Conservation (phyloP, 768 basidiomycete species). For the Mycena maculata region DNA sequence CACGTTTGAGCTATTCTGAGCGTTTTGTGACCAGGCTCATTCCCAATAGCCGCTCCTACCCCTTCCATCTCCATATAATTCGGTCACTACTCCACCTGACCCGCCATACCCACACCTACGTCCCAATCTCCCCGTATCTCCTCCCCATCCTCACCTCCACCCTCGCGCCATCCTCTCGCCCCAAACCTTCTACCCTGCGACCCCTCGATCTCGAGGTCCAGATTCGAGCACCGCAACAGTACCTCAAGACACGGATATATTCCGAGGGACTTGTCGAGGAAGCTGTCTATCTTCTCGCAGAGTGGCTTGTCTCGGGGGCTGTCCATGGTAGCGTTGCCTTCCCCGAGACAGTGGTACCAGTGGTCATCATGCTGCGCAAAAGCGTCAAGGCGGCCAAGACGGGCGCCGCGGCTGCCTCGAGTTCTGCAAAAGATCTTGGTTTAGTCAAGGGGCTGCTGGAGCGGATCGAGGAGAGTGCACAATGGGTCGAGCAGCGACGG, state of each 20-base stretch:
- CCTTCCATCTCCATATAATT: slow-evolving; percentile 92
- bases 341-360: slow-evolving; percentile 90
- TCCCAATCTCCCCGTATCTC: slow-evolving; percentile 89
- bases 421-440: slow-evolving; percentile 66
- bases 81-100: slow-evolving; percentile 90
- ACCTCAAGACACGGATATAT: slow-evolving; percentile 89
- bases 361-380: slow-evolving; percentile 77
- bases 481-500: slow-evolving; percentile 81
- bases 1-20: slow-evolving; percentile 17
- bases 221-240: slow-evolving; percentile 89
- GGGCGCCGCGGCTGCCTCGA: slow-evolving; percentile 33
- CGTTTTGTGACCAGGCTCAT: slow-evolving; percentile 71
- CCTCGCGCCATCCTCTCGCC: slow-evolving; percentile 73
- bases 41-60: slow-evolving; percentile 91
- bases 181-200: slow-evolving; percentile 86
- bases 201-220: slow-evolving; percentile 90
- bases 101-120: slow-evolving; percentile 84
- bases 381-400: slow-evolving; percentile 73
- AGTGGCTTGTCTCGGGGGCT: slow-evolving; percentile 78
- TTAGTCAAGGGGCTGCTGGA: slow-evolving; percentile 84
- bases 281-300: slow-evolving; percentile 78
- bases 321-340: slow-evolving; percentile 92
- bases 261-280: slow-evolving; percentile 88
- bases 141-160: slow-evolving; percentile 86
- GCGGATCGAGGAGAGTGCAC: slow-evolving; percentile 84